Base-by-base conservation (phyloP, 2,329 filamentous ascomycete species). In the Cordyceps fumosorosea region DNA sequence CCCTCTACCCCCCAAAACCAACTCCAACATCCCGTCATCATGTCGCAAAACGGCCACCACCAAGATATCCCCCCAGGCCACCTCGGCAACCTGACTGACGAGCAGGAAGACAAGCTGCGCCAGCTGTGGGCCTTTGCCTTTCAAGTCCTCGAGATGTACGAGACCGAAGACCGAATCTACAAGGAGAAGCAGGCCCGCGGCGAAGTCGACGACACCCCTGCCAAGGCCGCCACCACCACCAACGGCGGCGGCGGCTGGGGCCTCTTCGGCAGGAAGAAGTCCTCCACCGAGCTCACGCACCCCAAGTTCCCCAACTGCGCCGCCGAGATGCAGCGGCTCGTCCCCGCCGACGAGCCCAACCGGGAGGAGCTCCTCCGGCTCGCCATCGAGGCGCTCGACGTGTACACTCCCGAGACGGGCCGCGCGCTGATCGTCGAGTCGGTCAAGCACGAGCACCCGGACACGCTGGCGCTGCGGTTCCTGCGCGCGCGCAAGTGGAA, bases 401-500 rank as follows among this genome's bases (percentile, higher is more conserved):
- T 83, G 63, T 82, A 87, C 69, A 81, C 86, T 0, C 89, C 91
- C 1, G 89, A 93, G 67, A 82, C 87, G 60, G 82, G 96, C 66
- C 84, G 90, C 58, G 79, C 80, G 14, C 87, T 90, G 0, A 89
- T 96, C 71, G 96, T 91, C 91, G 83, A 78, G 67, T 93, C 96
- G 89, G 84, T 91, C 63, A 96, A 96, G 77, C 87, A 91, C 69
- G 93, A 97, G 72, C 84, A 96, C 71, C 92, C 93, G 0, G 92
- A 97, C 75, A 87, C 86, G 5, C 78, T 93, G 32, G 76, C 91
- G 16, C 77, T 95, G 60, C 85, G 90, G 40, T 95, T 93, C 74
- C 77, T 95, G 64, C 82, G 90, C 61, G 90, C 90, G 11, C 81
- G 90, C 55, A 93, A 93, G 76, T 97, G 93, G 92, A 90, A 96